Evolutionary conservation across 1,284 basidiomycete genomes (phyloP).

Genomic region (Thecaphora thlaspeos): DNA sequence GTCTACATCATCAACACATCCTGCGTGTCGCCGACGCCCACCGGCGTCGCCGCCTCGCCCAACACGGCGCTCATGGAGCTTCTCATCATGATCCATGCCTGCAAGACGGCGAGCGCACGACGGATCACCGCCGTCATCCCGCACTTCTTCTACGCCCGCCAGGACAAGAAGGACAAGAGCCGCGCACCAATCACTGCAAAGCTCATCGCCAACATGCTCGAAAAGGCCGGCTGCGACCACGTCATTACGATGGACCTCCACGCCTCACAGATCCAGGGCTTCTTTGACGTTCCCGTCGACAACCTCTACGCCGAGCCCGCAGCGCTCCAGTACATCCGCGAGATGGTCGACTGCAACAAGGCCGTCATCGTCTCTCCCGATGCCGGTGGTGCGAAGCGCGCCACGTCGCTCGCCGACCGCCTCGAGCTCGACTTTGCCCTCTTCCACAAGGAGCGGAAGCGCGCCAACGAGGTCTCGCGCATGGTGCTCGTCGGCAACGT

Average conservation of each 20-base stretch:
- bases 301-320: conserved; percentile 98
- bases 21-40: conserved; percentile 64
- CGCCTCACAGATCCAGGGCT: conserved; percentile 68
- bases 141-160: conserved; percentile 57
- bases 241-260: conserved; percentile 68
- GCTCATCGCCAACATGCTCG: conserved; percentile 97
- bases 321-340: conserved; percentile 89
- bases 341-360: conserved; percentile 81
- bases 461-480: conserved; percentile 96
- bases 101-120: conserved; percentile 80
- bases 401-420: conserved; percentile 94
- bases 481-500: conserved; percentile 98
- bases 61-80: conserved; percentile 85
- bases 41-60: conserved; percentile 41
- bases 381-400: conserved; percentile 96
- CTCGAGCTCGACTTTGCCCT: conserved; percentile 96
- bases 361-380: conserved; percentile 98
- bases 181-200: conserved; percentile 98
- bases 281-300: conserved; percentile 99
- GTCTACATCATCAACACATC: conserved; percentile 99
- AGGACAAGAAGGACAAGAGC: conserved; percentile 99
- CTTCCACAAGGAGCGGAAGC: conserved; percentile 99
- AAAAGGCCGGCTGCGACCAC: conserved; percentile 95
- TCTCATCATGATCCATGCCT: conserved; percentile 99
- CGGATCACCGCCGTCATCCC: conserved; percentile 84